Conservation (phyloP, 495 filamentous ascomycete species). For the Annulohypoxylon stygium region DNA sequence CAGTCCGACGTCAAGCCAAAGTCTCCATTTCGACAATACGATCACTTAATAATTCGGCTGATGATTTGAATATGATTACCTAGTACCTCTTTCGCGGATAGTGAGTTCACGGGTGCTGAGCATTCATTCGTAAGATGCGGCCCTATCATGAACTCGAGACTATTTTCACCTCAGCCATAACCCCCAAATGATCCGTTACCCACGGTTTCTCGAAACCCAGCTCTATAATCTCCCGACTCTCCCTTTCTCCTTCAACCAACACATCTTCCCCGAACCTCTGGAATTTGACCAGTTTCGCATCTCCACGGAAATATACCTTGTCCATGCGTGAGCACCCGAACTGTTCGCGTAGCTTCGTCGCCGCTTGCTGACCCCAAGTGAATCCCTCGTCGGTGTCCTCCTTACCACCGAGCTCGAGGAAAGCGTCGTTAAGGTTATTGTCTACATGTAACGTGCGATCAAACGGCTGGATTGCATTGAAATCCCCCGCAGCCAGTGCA, state of each 20-base stretch:
- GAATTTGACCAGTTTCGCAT: not conserved
- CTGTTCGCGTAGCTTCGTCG: conserved; percentile 3
- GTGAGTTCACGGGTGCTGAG: no score
- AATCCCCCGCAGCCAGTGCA: not conserved
- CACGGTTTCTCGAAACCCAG: not conserved
- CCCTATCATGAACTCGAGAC: not conserved
- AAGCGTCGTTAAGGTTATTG: not conserved
- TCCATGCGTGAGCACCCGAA: conserved; percentile 1
- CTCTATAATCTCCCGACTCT: not conserved
- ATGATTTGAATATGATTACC: no score
- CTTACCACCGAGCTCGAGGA: not conserved
- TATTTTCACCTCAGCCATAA: not conserved
- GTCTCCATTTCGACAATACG: no score
- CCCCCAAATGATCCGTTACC: not conserved
- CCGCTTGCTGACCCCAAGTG: conserved; percentile 2
- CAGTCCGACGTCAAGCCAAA: no score
- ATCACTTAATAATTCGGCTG: no score
- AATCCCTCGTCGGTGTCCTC: not conserved
- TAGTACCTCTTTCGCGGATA: no score
- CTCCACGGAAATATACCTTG: not conserved
- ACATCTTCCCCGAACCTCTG: conserved; percentile 1
- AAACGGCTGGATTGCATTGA: not conserved
- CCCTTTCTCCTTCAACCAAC: not conserved
- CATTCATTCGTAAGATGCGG: no score
- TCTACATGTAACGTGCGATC: not conserved